Conservation (phyloP, 805 yeast genomes). For the Candida vartiovaarae region DNA sequence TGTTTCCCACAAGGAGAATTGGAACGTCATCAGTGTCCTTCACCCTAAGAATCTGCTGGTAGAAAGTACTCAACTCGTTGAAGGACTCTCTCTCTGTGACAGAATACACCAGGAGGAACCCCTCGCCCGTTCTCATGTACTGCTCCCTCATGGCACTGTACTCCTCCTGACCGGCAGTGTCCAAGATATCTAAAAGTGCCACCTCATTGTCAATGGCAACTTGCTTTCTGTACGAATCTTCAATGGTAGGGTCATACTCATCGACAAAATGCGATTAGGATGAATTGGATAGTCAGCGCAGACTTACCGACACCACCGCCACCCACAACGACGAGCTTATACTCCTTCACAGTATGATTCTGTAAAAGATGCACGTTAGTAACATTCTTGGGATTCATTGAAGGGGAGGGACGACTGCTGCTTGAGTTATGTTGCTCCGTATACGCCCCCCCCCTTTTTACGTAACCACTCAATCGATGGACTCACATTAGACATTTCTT, state of each 20-base stretch:
- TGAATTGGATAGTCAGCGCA: constrained; percentile 90
- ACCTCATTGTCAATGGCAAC: constrained; percentile 76
- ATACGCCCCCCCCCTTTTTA: not conserved
- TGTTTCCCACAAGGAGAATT: constrained; percentile 72
- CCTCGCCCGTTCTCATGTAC: constrained; percentile 95
- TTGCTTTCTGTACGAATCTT: constrained; percentile 84
- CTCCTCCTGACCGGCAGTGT: constrained; percentile 98
- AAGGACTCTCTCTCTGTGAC: constrained; percentile 81
- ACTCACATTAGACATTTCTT: constrained; percentile 1
- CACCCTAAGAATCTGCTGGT: constrained; percentile 71
- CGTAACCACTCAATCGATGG: not conserved
- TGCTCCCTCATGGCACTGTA: constrained; percentile 91
- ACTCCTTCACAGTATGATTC: constrained; percentile 52
- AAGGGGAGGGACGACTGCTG: too few relatives aligned
- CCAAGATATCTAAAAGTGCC: constrained; percentile 78
- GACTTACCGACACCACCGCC: constrained; percentile 99
- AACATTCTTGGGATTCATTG: too few relatives aligned
- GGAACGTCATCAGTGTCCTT: constrained; percentile 76
- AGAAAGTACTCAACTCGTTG: constrained; percentile 76
- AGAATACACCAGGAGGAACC: constrained; percentile 82
- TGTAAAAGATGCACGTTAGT: not conserved
- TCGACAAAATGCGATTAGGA: constrained; percentile 92
- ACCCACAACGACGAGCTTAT: constrained; percentile 92
- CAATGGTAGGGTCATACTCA: constrained; percentile 98
- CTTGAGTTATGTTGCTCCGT: too few relatives aligned